These are phyloP conservation scores for Rhodotorula sp. DNA, from an alignment of 1,284 basidiomycete genomes.

Conservation along the genomic window DNA sequence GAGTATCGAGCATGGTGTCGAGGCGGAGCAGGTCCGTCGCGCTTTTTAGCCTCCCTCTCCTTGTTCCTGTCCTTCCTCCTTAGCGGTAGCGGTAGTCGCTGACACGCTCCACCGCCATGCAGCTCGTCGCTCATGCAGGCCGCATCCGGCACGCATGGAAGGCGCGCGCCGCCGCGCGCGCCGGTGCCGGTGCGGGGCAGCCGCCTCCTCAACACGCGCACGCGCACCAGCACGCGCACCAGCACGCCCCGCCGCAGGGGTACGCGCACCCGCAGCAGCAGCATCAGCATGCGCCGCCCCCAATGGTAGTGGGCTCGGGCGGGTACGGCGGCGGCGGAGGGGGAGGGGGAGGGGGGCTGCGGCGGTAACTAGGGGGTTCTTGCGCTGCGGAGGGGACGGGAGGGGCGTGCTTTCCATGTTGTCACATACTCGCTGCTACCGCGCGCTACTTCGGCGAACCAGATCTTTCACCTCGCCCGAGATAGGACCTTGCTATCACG, in stretches of 20 bases:
- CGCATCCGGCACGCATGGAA: conserved; percentile 45
- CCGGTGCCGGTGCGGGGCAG: neutral
- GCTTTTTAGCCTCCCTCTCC: neutral
- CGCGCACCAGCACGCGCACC: neutral
- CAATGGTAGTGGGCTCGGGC: neutral
- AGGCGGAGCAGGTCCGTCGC: conserved; percentile 54
- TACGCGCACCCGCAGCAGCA: neutral
- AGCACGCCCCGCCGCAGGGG: neutral
- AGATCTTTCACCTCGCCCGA: too few relatives aligned
- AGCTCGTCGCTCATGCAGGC: conserved; percentile 43
- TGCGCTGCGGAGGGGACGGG: neutral
- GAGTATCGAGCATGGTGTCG: conserved; percentile 87
- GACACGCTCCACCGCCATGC: neutral
- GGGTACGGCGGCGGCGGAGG: neutral
- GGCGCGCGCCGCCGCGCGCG: conserved; percentile 30
- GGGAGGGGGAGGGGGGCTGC: neutral
- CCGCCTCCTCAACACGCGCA: too few relatives aligned
- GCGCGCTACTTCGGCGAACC: too few relatives aligned
- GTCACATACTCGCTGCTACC: neutral
- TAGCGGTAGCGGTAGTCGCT: too few relatives aligned
- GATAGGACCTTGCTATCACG: too few relatives aligned
- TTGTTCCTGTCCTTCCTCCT: neutral
- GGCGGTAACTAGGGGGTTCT: neutral
- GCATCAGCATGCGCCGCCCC: neutral
- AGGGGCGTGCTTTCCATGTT: neutral